Conservation (phyloP, 31 red algal species). For the Bonnemaisonia californica region DNA sequence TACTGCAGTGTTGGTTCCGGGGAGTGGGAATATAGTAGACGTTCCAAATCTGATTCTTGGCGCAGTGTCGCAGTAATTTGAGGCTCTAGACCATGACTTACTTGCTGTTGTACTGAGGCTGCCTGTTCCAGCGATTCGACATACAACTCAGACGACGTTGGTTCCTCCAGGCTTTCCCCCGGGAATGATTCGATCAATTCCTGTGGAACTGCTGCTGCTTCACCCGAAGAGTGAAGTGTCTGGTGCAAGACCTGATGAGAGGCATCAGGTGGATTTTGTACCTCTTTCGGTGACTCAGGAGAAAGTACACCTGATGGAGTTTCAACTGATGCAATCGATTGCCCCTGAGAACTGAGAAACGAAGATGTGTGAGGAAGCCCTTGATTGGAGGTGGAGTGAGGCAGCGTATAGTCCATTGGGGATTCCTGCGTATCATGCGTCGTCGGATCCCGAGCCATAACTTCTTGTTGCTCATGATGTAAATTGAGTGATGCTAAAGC, state of each 20-base stretch:
- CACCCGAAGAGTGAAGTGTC: background rate
- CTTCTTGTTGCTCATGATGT: background rate
- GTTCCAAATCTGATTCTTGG: background rate
- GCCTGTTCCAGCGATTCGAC: background rate
- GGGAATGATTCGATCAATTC: background rate
- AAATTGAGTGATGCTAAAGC: background rate
- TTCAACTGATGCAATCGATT: slow-evolving; percentile 42
- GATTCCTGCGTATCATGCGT: slow-evolving; percentile 2
- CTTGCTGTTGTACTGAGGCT: background rate
- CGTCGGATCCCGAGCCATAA: background rate
- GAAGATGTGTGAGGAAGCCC: slow-evolving; percentile 39
- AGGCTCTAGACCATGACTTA: no score
- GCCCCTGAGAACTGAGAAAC: slow-evolving; percentile 32
- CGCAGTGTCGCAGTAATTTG: no score
- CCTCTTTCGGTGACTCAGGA: slow-evolving; percentile 6
- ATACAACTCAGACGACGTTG: background rate
- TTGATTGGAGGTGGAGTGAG: background rate
- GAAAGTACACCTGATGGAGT: slow-evolving; percentile 12
- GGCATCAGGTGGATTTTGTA: background rate
- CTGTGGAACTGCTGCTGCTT: background rate
- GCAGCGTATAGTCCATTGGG: background rate
- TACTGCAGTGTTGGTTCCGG: background rate
- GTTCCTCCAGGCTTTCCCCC: background rate
- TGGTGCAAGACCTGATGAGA: background rate
- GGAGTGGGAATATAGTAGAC: background rate